These are phyloP conservation scores for Pseudocercospora vitis DNA, from an alignment of 2,329 filamentous ascomycete genomes.

Conservation along the genomic window DNA sequence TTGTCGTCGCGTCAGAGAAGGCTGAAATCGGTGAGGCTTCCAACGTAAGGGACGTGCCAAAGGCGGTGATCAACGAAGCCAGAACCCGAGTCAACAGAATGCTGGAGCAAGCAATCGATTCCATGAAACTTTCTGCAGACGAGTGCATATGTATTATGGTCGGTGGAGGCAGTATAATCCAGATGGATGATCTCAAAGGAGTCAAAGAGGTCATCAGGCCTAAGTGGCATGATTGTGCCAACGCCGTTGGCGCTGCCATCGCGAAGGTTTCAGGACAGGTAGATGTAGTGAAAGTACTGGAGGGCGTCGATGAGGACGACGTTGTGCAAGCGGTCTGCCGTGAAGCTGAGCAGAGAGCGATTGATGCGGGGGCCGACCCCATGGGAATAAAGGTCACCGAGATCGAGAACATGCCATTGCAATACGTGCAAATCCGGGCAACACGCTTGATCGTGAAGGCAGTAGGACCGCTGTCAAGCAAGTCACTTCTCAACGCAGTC, in stretches of 20 bases:
- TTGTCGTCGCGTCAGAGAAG: slow-evolving; percentile 1
- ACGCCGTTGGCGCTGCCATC: slow-evolving; percentile 6
- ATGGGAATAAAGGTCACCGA: neutral
- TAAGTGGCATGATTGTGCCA: slow-evolving; percentile 1
- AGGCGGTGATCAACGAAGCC: neutral
- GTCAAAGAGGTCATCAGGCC: slow-evolving; percentile 2
- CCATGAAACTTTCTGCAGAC: slow-evolving; percentile 3
- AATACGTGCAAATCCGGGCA: slow-evolving; percentile 1
- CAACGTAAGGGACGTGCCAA: neutral
- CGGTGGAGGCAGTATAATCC: slow-evolving; percentile 5
- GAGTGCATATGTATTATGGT: slow-evolving; percentile 7
- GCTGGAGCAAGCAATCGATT: slow-evolving; percentile 2
- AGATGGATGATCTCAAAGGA: slow-evolving; percentile 3
- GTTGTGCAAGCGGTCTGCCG: slow-evolving; percentile 1
- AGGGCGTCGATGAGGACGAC: slow-evolving; percentile 5
- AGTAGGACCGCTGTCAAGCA: slow-evolving; percentile 3
- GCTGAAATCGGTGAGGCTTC: neutral
- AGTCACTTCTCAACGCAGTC: slow-evolving; percentile 2
- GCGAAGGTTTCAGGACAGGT: slow-evolving; percentile 5
- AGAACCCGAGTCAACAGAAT: neutral
- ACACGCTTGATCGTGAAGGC: slow-evolving; percentile 3
- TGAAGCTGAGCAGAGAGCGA: slow-evolving; percentile 1
- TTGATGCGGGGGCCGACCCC: slow-evolving; percentile 1
- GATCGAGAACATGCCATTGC: slow-evolving; percentile 3
- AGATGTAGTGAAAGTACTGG: neutral